These are phyloP conservation scores for Margaritispora aquatica DNA, from an alignment of 495 filamentous ascomycete genomes.

Conservation along the genomic window DNA sequence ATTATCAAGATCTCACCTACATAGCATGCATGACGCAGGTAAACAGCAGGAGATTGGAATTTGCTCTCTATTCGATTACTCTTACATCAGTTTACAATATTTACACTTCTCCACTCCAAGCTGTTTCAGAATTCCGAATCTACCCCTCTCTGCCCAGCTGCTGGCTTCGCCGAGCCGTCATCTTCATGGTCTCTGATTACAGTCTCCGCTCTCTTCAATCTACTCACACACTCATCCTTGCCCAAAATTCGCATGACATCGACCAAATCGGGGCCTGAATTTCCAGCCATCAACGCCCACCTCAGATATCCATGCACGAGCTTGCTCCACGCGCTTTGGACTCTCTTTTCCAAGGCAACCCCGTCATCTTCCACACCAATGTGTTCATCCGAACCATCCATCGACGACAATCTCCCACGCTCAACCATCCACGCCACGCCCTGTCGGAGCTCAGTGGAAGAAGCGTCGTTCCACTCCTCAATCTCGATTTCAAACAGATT, in stretches of 20 bases:
- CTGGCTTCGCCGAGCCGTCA: neutral
- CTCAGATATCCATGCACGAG: constrained; percentile 53
- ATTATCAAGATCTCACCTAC: no score
- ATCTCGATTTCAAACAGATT: constrained; percentile 5
- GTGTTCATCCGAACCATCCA: neutral
- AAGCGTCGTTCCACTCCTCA: neutral
- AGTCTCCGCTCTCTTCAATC: constrained; percentile 34
- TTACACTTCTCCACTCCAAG: no score
- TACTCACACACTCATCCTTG: constrained; percentile 46
- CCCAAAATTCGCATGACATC: constrained; percentile 60
- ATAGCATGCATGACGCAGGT: no score
- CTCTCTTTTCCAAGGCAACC: constrained; percentile 22
- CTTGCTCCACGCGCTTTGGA: constrained; percentile 28
- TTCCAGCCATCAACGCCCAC: constrained; percentile 56
- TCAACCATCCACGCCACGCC: neutral
- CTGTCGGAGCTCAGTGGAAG: neutral
- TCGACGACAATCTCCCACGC: constrained; percentile 38
- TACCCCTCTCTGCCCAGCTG: neutral
- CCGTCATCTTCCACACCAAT: constrained; percentile 37
- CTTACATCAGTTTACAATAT: no score
- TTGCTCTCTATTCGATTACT: no score
- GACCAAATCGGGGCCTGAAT: constrained; percentile 51
- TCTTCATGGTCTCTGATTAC: neutral
- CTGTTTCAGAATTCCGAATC: no score
- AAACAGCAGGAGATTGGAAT: no score